A percentile compares a stretch with the other conserved stretches of the same genome.
Conservation (phyloP, 805 yeast genomes). For the Limtongia smithiae region DNA sequence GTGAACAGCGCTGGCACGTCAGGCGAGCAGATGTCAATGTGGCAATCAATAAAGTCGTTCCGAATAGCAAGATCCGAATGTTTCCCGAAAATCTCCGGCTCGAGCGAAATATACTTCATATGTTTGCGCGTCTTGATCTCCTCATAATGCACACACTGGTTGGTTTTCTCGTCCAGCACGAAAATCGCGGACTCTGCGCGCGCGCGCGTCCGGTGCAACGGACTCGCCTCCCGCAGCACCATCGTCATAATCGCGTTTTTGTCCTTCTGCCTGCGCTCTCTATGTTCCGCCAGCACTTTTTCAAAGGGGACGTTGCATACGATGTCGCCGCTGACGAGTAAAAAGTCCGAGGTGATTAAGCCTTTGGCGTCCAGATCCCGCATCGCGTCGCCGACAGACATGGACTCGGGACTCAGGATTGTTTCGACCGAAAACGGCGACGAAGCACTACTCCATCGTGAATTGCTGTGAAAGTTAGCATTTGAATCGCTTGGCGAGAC, state of each 20-base stretch:
- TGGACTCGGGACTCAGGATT: conserved; percentile 76
- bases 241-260: conserved; percentile 91
- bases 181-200: conserved; percentile 80
- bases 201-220: conserved; percentile 79
- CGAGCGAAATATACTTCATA: conserved; percentile 57
- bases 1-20: conserved; percentile 93
- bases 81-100: conserved; percentile 76
- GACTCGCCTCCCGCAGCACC: conserved; percentile 83
- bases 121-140: conserved; percentile 50
- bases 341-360: conserved; percentile 81
- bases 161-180: conserved; percentile 67
- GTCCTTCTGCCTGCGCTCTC: conserved; percentile 64
- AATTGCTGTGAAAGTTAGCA: conserved; percentile 21
- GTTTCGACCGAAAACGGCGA: conserved; percentile 81
- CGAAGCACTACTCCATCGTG: conserved; percentile 44
- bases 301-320: conserved; percentile 85
- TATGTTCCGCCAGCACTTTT: conserved; percentile 69
- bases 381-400: conserved; percentile 97
- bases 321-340: conserved; percentile 89
- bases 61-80: conserved; percentile 75
- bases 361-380: conserved; percentile 91
- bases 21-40: conserved; percentile 91
- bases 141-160: conserved; percentile 81
- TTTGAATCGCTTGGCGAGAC: neutral
- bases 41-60: conserved; percentile 94